A percentile compares a stretch with the other conserved stretches of the same genome.
Evolutionary conservation across 1,139 yeast species (phyloP).

Genomic region (Candida glucosophila): DNA sequence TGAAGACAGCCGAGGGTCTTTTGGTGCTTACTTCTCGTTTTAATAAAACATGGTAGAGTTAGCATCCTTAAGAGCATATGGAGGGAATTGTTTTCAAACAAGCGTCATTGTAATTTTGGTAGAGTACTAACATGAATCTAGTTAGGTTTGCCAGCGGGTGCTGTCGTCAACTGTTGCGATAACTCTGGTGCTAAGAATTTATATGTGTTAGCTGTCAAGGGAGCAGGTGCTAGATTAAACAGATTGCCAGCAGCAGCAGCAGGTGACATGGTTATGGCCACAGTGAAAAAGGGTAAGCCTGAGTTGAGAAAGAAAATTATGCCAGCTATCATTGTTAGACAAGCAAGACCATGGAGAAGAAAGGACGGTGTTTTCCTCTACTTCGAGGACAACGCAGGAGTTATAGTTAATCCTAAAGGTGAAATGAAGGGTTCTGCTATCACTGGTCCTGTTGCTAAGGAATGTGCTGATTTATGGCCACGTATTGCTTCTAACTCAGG

Average conservation of each 20-base stretch:
- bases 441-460: constrained; percentile 99
- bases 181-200: constrained; percentile 99
- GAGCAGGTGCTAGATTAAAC: constrained; percentile 99
- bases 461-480: constrained; percentile 99
- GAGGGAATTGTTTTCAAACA: not conserved
- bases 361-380: constrained; percentile 99
- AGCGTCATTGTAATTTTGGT: not conserved
- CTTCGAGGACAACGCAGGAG: constrained; percentile 99
- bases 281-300: constrained; percentile 99
- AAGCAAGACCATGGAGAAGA: constrained; percentile 99
- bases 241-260: constrained; percentile 99
- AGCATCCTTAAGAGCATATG: not conserved
- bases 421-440: constrained; percentile 99
- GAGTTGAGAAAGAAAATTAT: constrained; percentile 99
- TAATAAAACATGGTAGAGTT: no score
- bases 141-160: constrained; percentile 99
- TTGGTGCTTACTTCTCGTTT: not conserved
- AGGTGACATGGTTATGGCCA: constrained; percentile 99
- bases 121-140: constrained; percentile 17
- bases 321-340: constrained; percentile 99
- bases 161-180: constrained; percentile 99
- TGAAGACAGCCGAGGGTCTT: not conserved
- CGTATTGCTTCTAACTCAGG: constrained; percentile 99
- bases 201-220: constrained; percentile 98
- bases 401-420: constrained; percentile 99